phyloP scores from a whole-genome alignment of 2,329 filamentous ascomycete species.

The Nemania sp. region DNA sequence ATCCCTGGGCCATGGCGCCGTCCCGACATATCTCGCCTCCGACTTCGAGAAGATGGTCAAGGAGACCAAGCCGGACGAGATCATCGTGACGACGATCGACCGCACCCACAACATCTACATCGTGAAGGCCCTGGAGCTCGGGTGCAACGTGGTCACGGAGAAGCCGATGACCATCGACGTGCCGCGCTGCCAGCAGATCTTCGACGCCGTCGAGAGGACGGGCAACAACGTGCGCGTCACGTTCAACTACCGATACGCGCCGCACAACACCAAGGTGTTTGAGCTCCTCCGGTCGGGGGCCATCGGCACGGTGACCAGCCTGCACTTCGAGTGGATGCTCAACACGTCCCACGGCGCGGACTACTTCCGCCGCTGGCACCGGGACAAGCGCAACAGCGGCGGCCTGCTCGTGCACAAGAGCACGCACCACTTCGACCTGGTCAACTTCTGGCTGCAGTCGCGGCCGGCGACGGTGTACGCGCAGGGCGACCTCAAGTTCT shows the following conservation, averaged over 20 bases:
- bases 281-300: conserved; percentile 58
- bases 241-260: conserved; percentile 69
- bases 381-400: conserved; percentile 63
- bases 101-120: conserved; percentile 66
- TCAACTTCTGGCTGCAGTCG: conserved; percentile 66
- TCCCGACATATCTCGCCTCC: conserved; percentile 58
- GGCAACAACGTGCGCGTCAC: conserved; percentile 57
- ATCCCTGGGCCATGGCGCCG: conserved; percentile 49
- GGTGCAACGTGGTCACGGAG: conserved; percentile 65
- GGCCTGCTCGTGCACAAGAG: conserved; percentile 65
- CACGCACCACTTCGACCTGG: conserved; percentile 66
- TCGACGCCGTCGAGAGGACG: conserved; percentile 57
- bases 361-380: conserved; percentile 67
- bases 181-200: conserved; percentile 57
- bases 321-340: conserved; percentile 68
- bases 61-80: conserved; percentile 61
- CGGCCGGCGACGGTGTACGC: conserved; percentile 61
- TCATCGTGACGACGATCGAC: conserved; percentile 68
- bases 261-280: conserved; percentile 65
- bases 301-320: conserved; percentile 60
- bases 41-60: conserved; percentile 63
- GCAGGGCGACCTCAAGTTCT: conserved; percentile 62
- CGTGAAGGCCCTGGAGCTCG: conserved; percentile 60
- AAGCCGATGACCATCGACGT: conserved; percentile 69
- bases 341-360: conserved; percentile 66